Evolutionary conservation across 2,329 filamentous ascomycete genomes (phyloP), one percentile per base, ranked within the genome.

Genomic region (Colletotrichum falcatum): DNA sequence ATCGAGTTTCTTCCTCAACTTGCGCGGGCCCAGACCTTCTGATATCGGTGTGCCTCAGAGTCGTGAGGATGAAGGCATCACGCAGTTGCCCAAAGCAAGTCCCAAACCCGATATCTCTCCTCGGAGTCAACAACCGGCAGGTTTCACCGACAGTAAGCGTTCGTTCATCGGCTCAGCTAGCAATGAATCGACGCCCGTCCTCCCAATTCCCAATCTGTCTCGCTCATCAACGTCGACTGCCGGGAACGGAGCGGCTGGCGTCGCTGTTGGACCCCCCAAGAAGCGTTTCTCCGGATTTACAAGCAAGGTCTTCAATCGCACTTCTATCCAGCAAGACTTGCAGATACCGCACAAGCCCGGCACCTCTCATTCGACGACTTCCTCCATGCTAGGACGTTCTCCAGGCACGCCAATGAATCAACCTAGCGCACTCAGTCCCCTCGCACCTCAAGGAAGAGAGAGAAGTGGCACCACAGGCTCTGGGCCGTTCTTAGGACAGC

Each of bases 231-330:
- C 78, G 23, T 74, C 77, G 16, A 79, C 75, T 26, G 66, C 48
- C 20, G 49, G 56, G 61, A 73, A 61, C 69, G 76, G 61, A 73
- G 73, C 60, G 16, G 61, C 55, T 42, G 51, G 62, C 30, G 49
- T 63, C 14, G 11, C 53, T 26, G 51, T 62, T 23, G 63, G 60
- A 1, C 56, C 59, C 23, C 76, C 77, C 0, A 87, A 84, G 77
- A 86, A 84, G 72, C 79, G 85, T 14, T 84, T 87, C 68, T 86
- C 85, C 0, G 81, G 78, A 23, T 65, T 81, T 33, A 77, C 77
- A 30, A 75, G 75, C 53, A 78, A 73, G 23, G 37, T 80, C 49
- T 77, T 81, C 59, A 74, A 74, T 14, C 75, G 78, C 7, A 73
- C 73, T 14, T 66, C 58, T 12, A 66, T 62, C 20, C 73, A 74